Base-by-base conservation (phyloP, 1,139 yeast genomes). In the Blastobotrys elegans region DNA sequence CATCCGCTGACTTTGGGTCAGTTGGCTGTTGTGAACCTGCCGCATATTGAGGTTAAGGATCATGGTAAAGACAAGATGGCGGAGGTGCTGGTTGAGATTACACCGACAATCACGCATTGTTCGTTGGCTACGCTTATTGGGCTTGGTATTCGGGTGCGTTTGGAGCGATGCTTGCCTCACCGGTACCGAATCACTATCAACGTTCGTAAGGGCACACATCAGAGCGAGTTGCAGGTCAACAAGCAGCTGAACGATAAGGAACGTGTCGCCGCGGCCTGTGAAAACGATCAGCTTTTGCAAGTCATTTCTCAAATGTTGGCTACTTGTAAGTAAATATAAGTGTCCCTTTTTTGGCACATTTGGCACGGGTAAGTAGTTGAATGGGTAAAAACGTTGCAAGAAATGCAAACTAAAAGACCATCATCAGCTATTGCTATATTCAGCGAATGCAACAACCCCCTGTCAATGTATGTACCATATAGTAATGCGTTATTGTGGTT, bases 31-130 rank as follows among this genome's bases (percentile, higher is more conserved):
- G 96, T 94, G 2, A 89, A 89, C 60, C 71, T 94, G 44, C 75
- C 75, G 2, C 96, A 94, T 63, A 92, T 94, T 49, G 64, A 69
- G 33, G 88, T 94, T 7, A 71, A 70, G 1, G 82, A 84, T 55
- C 73, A 79, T 6, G 76, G 76, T 1, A 70, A 72, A 29, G 61
- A 67, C 13, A 78, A 78, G 38, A 77, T 86, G 60, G 85, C 94
- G 0, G 88, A 84, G 53, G 88, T 94, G 0, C 63, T 79, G 21
- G 88, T 94, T 33, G 80, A 78, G 58, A 90, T 94, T 55, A 94
- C 99, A 0, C 99, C 99, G 0, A 94, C 99, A 0, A 92, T 94
- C 57, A 92, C 98, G 1, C 99, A 94, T 64, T 94, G 99, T 62
- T 87, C 96, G 1, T 72, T 94, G 53, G 98, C 98, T 1, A 94